Percentiles rank a stretch among this genome's conserved stretches.
Conservation (phyloP, 2,329 filamentous ascomycete species). For the Fusarium duplospermum region DNA sequence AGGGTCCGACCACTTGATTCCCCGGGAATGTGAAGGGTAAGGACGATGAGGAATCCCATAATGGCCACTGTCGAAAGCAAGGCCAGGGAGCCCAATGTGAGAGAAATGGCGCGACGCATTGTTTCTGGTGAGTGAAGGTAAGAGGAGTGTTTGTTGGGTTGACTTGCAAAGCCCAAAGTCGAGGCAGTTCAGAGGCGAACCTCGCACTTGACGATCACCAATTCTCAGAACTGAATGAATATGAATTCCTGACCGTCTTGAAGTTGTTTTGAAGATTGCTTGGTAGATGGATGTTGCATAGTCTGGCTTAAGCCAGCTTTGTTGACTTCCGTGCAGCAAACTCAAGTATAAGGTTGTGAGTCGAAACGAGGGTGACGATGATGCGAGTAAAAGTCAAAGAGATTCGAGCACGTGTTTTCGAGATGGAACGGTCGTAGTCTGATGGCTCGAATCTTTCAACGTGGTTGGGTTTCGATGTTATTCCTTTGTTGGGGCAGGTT, state of each 20-base stretch:
- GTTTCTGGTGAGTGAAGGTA: slow-evolving; percentile 13
- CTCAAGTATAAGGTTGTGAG: slow-evolving; percentile 4
- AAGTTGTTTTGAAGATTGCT: slow-evolving; percentile 3
- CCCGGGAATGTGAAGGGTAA: slow-evolving; percentile 33
- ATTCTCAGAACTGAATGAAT: slow-evolving; percentile 3
- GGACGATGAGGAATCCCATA: slow-evolving; percentile 35
- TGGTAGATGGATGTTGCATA: slow-evolving; percentile 21
- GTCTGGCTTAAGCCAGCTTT: slow-evolving; percentile 18
- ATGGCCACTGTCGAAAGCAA: slow-evolving; percentile 37
- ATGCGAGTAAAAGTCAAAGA: neutral
- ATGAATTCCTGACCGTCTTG: neutral
- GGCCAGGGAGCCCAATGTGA: slow-evolving; percentile 36
- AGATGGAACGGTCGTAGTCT: neutral
- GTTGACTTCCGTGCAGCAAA: slow-evolving; percentile 3
- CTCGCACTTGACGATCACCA: slow-evolving; percentile 25
- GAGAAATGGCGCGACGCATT: slow-evolving; percentile 36
- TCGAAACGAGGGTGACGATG: neutral
- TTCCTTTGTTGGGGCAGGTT: slow-evolving; percentile 1
- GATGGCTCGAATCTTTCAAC: neutral
- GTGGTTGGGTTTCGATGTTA: slow-evolving; percentile 4
- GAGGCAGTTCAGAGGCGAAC: slow-evolving; percentile 26
- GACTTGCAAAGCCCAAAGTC: slow-evolving; percentile 19
- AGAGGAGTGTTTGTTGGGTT: neutral
- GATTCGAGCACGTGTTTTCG: neutral
- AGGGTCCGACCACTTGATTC: slow-evolving; percentile 39